phyloP scores from a whole-genome alignment of 2,329 filamentous ascomycete species.

The Colletotrichum liaoningense region DNA sequence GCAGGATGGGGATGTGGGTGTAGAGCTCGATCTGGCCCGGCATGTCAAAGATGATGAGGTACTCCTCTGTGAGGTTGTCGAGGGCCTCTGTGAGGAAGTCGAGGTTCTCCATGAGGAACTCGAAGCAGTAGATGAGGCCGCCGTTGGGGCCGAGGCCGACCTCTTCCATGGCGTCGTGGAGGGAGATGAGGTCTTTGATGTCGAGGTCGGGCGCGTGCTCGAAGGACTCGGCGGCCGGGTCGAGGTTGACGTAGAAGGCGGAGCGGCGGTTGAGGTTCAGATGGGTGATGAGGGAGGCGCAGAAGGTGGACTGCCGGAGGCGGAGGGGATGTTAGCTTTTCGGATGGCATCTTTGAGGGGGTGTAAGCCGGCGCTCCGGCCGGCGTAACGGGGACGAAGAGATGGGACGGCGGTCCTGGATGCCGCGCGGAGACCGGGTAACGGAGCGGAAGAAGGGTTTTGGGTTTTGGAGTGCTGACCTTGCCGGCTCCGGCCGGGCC shows the following conservation, averaged over 20 bases:
- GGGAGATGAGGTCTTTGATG: constrained; percentile 93
- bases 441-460: background rate
- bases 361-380: background rate
- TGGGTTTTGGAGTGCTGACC: constrained; percentile 53
- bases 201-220: constrained; percentile 92
- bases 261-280: constrained; percentile 91
- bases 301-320: constrained; percentile 84
- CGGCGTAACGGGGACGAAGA: background rate
- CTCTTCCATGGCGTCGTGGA: constrained; percentile 97
- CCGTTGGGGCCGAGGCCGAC: constrained; percentile 91
- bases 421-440: constrained; percentile 10
- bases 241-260: constrained; percentile 97
- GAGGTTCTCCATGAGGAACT: constrained; percentile 93
- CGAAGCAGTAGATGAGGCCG: constrained; percentile 95
- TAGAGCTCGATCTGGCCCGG: constrained; percentile 99
- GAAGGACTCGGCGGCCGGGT: constrained; percentile 94
- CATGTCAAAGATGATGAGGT: constrained; percentile 98
- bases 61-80: constrained; percentile 90
- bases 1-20: constrained; percentile 94
- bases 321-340: background rate
- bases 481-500: constrained; percentile 96
- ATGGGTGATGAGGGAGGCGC: constrained; percentile 91
- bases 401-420: background rate
- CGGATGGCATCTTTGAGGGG: background rate
- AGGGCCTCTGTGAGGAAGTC: constrained; percentile 90